phyloP scores from a whole-genome alignment of 1,284 basidiomycete species.

The Rhodotorula sp. region DNA sequence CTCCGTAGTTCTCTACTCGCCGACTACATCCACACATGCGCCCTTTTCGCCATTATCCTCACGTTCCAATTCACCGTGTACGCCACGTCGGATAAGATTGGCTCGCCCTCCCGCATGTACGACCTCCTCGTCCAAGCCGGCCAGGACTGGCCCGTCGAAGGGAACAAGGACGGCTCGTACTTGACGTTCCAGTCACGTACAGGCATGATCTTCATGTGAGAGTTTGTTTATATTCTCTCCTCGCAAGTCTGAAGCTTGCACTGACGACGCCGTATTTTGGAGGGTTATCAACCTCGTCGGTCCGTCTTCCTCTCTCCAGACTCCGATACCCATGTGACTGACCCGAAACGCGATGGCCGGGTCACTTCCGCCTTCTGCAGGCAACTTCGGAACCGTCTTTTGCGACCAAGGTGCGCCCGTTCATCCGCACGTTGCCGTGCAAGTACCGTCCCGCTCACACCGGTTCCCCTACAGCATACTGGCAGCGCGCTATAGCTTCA shows the following conservation, averaged over 20 bases:
- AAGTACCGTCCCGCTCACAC: background rate
- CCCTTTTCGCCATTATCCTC: slow-evolving; percentile 76
- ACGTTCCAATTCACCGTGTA: slow-evolving; percentile 65
- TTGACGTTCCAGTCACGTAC: slow-evolving; percentile 64
- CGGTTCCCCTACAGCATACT: background rate
- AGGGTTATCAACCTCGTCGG: slow-evolving; percentile 62
- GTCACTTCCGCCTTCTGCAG: slow-evolving; percentile 62
- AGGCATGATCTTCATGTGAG: slow-evolving; percentile 79
- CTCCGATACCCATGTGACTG: no score
- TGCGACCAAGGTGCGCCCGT: slow-evolving; percentile 55
- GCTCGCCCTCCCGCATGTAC: slow-evolving; percentile 49
- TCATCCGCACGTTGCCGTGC: slow-evolving; percentile 38
- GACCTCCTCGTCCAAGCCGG: slow-evolving; percentile 49
- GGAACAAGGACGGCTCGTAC: slow-evolving; percentile 64
- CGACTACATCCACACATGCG: slow-evolving; percentile 68
- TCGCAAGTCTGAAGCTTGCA: background rate
- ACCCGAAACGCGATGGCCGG: no score
- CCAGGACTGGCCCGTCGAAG: slow-evolving; percentile 54
- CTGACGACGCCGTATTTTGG: background rate
- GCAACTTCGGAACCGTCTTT: slow-evolving; percentile 79
- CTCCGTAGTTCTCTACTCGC: slow-evolving; percentile 58
- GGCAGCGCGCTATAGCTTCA: slow-evolving; percentile 44
- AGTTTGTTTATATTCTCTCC: slow-evolving; percentile 51
- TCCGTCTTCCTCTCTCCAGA: no score
- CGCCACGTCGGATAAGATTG: slow-evolving; percentile 61